phyloP scores from a whole-genome alignment of 2,329 filamentous ascomycete genomes.

The Macrophomina pseudophaseolina region DNA sequence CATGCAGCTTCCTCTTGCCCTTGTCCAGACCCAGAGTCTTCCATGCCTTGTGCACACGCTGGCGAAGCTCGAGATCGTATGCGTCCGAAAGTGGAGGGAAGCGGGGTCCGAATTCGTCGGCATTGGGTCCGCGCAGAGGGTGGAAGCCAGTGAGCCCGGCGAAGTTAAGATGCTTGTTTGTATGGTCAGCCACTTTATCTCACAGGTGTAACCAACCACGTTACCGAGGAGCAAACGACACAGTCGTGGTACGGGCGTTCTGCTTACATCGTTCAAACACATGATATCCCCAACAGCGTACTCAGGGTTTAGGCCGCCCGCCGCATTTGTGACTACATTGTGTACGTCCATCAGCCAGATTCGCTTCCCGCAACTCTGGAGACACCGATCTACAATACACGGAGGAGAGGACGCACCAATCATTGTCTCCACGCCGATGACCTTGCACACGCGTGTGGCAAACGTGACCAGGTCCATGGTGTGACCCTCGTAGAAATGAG shows the following conservation, averaged over 20 bases:
- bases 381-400: background rate
- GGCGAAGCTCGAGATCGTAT: slow-evolving; percentile 66
- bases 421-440: slow-evolving; percentile 65
- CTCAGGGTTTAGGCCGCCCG: slow-evolving; percentile 67
- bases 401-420: slow-evolving; percentile 50
- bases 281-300: slow-evolving; percentile 70
- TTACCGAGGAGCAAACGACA: too few species aligned
- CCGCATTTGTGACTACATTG: slow-evolving; percentile 66
- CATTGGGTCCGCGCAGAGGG: slow-evolving; percentile 67
- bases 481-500: slow-evolving; percentile 72
- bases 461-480: slow-evolving; percentile 67
- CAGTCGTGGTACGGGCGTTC: slow-evolving; percentile 9
- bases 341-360: slow-evolving; percentile 30
- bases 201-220: too few species aligned
- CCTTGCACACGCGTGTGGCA: slow-evolving; percentile 67
- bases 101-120: slow-evolving; percentile 65
- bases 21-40: slow-evolving; percentile 53
- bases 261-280: slow-evolving; percentile 65
- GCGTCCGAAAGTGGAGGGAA: slow-evolving; percentile 70
- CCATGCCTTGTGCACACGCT: slow-evolving; percentile 63
- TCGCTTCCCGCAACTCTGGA: slow-evolving; percentile 12
- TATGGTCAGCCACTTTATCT: too few species aligned
- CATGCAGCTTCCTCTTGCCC: slow-evolving; percentile 60
- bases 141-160: slow-evolving; percentile 66
- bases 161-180: slow-evolving; percentile 63